Base-by-base conservation (phyloP, 2,329 filamentous ascomycete species). In the Penicillium glabrum region DNA sequence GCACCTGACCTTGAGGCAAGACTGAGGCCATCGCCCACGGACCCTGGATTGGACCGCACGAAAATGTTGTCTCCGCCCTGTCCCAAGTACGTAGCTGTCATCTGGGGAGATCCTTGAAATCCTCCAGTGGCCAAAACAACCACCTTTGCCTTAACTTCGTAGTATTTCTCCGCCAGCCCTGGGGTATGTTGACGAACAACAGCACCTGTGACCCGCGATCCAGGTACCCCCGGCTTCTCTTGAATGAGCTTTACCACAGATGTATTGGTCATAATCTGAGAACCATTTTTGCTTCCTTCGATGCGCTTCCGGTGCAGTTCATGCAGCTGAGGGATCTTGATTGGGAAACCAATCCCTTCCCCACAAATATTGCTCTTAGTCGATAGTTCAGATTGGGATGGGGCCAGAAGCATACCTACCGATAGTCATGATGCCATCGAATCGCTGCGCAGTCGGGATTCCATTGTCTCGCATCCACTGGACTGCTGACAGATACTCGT, bases 381-480 rank as follows among this genome's bases (percentile, higher is more conserved):
- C 16, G n/a, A 11, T 27, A 8, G 8, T 14, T 31, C 27, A 29
- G 16, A 19, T 9, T 8, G 13, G 27, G 3, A 27, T 33, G 3
- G 16, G 24, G 19, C 8, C 6, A 37, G 13, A 8, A 16, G 13
- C 21, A 21, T 11, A 23, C 44, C 16, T 62, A 67, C 67, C 65
- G 11, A 69, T 69, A 23, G 66, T 68, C 66, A 69, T 68, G 46
- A 69, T 68, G 6, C 66, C 66, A 29, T 68, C 61, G n/a, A 67
- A 69, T 16, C 66, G 57, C 5, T 61, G 26, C 4, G 63, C 62
- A 3, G 57, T 67, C 14, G 67, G 67, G 13, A 69, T 61, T 3
- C 59, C 59, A 24, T 65, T 67, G 8, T 67, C 55, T 24, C 67
- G 64, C 67, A 69, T 69, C 67, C 67, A 69, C 45, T 69, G 66